Base-by-base conservation (phyloP, 2,329 filamentous ascomycete genomes). In the Aspergillus spinulosporus region DNA sequence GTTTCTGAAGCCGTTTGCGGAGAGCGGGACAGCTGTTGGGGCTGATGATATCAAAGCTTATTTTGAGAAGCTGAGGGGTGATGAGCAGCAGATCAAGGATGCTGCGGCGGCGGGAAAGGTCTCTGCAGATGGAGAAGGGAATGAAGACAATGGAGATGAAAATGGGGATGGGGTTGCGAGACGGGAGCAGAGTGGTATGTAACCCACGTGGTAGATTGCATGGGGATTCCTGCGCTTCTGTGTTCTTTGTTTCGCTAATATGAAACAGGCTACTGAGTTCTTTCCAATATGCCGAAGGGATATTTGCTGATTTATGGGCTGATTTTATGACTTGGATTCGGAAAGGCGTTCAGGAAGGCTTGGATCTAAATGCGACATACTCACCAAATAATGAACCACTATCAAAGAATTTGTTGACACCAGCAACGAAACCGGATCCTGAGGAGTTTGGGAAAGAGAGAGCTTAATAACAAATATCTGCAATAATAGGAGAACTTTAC, bases 31-130 rank as follows among this genome's bases (percentile, higher is more conserved):
- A 72, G 87, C 90, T 0, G 92, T 99, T 21, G 88, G 91, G 1
- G 93, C 93, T 1, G 94, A 99, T 69, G 92, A 97, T 74, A 94
- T 99, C 74, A 99, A 97, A 74, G 85, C 85, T 2, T 96, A 97
- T 72, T 99, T 99, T 81, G 93, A 93, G 50, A 93, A 94, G 77
- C 76, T 99, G 64, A 84, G 94, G 61, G 94, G 94, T 57, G 94
- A 97, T 73, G 89, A 91, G 44, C 78, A 88, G 64, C 89, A 80
- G 0, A 90, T 91, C 55, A 79, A 79, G 64, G 82, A 85, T 61
- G 87, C 86, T 0, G 82, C 81, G 11, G 80, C 86, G 0, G 82
- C 81, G 11, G 80, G 82, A 53, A 78, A 77, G 28, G 82, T 82
- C 5, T 70, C 62, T 57, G 75, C 74, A 2, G 73, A 21, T 52